phyloP scores from a whole-genome alignment of 495 filamentous ascomycete genomes.

The Podospora appendiculata region DNA sequence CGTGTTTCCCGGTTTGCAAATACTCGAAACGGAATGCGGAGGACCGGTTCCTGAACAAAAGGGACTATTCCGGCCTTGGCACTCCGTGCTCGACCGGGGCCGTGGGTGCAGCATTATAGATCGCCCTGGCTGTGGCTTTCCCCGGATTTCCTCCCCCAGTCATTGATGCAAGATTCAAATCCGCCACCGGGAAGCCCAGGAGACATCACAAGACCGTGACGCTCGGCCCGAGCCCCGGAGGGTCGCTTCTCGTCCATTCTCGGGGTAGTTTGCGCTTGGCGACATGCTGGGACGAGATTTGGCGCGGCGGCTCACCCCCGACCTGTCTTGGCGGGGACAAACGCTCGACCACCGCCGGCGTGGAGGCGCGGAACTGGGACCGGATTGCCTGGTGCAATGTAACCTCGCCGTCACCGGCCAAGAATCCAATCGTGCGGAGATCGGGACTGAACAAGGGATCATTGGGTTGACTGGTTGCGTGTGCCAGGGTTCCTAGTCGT shows the following conservation, averaged over 20 bases:
- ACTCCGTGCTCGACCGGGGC: not conserved
- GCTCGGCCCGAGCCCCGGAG: not conserved
- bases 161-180: not conserved
- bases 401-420: too few relatives aligned
- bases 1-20: not conserved
- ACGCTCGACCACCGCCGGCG: too few relatives aligned
- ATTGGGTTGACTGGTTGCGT: too few relatives aligned
- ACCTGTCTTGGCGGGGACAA: too few relatives aligned
- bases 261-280: too few relatives aligned
- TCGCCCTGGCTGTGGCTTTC: not conserved
- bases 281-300: not conserved
- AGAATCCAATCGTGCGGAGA: too few relatives aligned
- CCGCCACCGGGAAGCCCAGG: not conserved
- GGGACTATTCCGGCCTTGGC: not conserved
- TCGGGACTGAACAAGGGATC: too few relatives aligned
- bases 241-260: not conserved
- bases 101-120: not conserved
- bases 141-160: not conserved
- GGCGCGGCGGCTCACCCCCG: too few relatives aligned
- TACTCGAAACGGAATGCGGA: not conserved
- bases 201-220: too few relatives aligned
- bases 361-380: not conserved
- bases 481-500: too few relatives aligned
- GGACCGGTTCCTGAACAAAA: not conserved
- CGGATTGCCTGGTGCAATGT: not conserved